Evolutionary conservation across 2,329 filamentous ascomycete species (phyloP).

Genomic region (Fusarium chuoi): DNA sequence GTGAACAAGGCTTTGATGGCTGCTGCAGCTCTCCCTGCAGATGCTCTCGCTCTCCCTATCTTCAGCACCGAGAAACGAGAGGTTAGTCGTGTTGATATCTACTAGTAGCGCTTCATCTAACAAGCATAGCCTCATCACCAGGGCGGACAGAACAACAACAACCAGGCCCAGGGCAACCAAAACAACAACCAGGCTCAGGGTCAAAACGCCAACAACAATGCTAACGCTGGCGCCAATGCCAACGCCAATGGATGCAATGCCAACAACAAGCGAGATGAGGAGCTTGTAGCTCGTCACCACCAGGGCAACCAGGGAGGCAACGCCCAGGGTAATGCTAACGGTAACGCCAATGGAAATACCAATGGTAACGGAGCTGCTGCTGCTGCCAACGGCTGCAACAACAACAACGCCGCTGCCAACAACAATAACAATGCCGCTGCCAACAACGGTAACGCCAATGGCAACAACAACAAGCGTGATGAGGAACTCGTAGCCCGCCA

Average conservation of each 20-base stretch:
- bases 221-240: background rate
- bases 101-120: background rate
- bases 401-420: background rate
- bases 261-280: slow-evolving; percentile 14
- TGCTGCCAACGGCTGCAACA: background rate
- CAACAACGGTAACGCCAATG: background rate
- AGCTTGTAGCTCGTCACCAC: slow-evolving; percentile 9
- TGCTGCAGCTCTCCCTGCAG: slow-evolving; percentile 15
- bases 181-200: background rate
- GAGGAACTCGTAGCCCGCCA: background rate
- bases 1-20: slow-evolving; percentile 11
- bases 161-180: background rate
- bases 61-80: background rate
- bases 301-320: slow-evolving; percentile 8
- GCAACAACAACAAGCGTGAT: background rate
- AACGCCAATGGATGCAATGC: slow-evolving; percentile 5
- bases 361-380: background rate
- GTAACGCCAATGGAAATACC: background rate
- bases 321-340: background rate
- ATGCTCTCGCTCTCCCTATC: slow-evolving; percentile 20
- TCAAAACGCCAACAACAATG: background rate
- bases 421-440: background rate
- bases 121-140: slow-evolving; percentile 8
- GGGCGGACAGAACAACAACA: background rate
- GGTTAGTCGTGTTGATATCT: background rate